Percentiles rank a stretch among this genome's conserved stretches.
phyloP scores from a whole-genome alignment of 2,329 filamentous ascomycete species.

The Metarhizium album region DNA sequence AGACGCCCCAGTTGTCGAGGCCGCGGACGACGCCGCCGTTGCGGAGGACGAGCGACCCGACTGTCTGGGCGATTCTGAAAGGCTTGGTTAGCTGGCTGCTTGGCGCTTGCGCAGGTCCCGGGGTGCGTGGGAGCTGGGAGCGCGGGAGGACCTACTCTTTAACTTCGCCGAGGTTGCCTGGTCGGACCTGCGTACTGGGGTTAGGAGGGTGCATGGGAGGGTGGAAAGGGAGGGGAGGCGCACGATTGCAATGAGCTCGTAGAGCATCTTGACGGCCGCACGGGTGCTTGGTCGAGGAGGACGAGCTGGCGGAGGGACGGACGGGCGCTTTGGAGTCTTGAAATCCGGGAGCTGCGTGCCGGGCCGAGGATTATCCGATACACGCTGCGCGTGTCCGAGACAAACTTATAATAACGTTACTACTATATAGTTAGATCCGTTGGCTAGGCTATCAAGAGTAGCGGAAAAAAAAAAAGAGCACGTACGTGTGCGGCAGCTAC shows the following conservation, averaged over 20 bases:
- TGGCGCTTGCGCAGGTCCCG: constrained; percentile 4
- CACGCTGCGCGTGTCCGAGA: not conserved
- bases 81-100: not conserved
- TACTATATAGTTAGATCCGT: too few species aligned
- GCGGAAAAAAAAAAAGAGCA: too few species aligned
- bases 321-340: constrained; percentile 12
- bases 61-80: constrained; percentile 71
- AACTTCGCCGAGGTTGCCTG: constrained; percentile 80
- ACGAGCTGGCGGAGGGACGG: constrained; percentile 9
- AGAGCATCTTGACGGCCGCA: constrained; percentile 61
- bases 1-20: constrained; percentile 90
- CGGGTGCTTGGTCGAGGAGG: constrained; percentile 13
- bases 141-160: constrained; percentile 97
- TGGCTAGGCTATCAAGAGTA: too few species aligned
- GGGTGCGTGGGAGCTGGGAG: constrained; percentile 12
- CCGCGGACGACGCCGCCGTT: constrained; percentile 84
- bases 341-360: constrained; percentile 13
- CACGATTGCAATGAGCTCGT: constrained; percentile 95
- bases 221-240: constrained; percentile 22
- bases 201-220: not conserved
- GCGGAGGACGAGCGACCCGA: constrained; percentile 72
- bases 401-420: too few species aligned
- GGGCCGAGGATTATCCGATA: constrained; percentile 21
- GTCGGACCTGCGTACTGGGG: constrained; percentile 59
- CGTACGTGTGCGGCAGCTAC: too few species aligned